Evolutionary conservation across 352 stramenopile genomes (phyloP), one percentile per base, ranked within the genome.

Genomic region (Globisporangium takayamanum): DNA sequence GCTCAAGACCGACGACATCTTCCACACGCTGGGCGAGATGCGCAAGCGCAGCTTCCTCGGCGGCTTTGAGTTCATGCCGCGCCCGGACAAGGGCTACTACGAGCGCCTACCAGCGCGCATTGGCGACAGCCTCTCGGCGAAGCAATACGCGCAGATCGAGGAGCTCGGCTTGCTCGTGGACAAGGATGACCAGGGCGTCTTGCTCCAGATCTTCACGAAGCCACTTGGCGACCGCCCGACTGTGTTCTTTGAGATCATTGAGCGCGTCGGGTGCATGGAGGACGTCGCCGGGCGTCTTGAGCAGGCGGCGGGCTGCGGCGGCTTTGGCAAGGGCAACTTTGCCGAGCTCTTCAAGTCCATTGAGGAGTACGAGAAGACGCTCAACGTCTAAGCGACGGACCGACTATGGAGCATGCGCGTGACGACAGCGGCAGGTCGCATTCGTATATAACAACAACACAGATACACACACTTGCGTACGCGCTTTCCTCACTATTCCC

Each of bases 1-100:
- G n/a, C 78, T 98, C 53, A 98, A 98, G 70, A 98, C 94, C 2
- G 69, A 95, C 68, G 94, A 99, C 72, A 98, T 99, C 61, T 98
- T 99, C 69, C 66, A 83, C 25, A 98, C 95, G 15, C 72, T 98
- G 55, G 70, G 60, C 20, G 83, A 90, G 59, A 94, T 94, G 81
- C 78, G 76, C 53, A 81, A 87, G 70, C 70, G 84, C 53, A 89
- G 78, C 53, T 64, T 78, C 57, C 39, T 87, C 16, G 84, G 84
- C 18, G 84, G 84, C 46, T 94, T 94, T 53, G 84, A 94, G 64
- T 94, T 94, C 68, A 94, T 94, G 84, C 86, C 83, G 11, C 64
- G 78, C 4, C 94, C 94, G 18, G 87, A 80, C 39, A 72, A 85
- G 26, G 63, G 67, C 16, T 98, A 98, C 80, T 98, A 98, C 76